Evolutionary conservation across 176 grass and related monocot genomes (phyloP).

Genomic region (Avena atlantica): DNA sequence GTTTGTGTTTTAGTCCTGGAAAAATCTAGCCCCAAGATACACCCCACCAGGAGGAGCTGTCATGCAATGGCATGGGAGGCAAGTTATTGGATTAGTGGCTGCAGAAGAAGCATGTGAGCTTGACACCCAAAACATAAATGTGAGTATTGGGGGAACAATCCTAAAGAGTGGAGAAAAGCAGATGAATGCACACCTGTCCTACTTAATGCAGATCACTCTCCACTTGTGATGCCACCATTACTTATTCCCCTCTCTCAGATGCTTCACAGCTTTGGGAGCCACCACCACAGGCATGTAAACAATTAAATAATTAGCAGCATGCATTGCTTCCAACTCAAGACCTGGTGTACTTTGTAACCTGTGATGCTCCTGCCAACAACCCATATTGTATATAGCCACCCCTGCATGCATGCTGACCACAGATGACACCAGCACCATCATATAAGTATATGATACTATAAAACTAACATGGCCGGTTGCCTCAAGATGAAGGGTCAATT

Average conservation of each 20-base stretch:
- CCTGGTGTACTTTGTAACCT: conserved; percentile 52
- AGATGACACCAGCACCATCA: conserved; percentile 46
- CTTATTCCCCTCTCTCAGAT: conserved; percentile 43
- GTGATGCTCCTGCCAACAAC: conserved; percentile 50
- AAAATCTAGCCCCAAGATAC: conserved; percentile 44
- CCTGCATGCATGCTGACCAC: conserved; percentile 44
- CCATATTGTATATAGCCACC: conserved; percentile 21
- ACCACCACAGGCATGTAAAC: background rate
- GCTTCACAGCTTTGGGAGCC: conserved; percentile 53
- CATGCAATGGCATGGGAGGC: conserved; percentile 29
- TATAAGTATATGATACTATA: background rate
- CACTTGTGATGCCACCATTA: conserved; percentile 57
- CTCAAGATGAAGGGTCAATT: conserved; percentile 39
- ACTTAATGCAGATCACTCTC: conserved; percentile 73
- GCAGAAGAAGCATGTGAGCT: conserved; percentile 49
- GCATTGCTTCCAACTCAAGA: conserved; percentile 58
- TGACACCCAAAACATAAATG: conserved; percentile 47
- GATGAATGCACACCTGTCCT: conserved; percentile 51
- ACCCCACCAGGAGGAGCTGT: conserved; percentile 48
- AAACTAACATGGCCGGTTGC: conserved; percentile 1
- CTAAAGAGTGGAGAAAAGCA: conserved; percentile 75
- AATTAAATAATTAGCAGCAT: conserved; percentile 31
- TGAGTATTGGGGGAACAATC: conserved; percentile 41
- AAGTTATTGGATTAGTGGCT: conserved; percentile 40
- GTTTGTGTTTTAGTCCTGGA: conserved; percentile 38